phyloP scores from a whole-genome alignment of 2,329 filamentous ascomycete species.

The Kalaharituber pfeilii region DNA sequence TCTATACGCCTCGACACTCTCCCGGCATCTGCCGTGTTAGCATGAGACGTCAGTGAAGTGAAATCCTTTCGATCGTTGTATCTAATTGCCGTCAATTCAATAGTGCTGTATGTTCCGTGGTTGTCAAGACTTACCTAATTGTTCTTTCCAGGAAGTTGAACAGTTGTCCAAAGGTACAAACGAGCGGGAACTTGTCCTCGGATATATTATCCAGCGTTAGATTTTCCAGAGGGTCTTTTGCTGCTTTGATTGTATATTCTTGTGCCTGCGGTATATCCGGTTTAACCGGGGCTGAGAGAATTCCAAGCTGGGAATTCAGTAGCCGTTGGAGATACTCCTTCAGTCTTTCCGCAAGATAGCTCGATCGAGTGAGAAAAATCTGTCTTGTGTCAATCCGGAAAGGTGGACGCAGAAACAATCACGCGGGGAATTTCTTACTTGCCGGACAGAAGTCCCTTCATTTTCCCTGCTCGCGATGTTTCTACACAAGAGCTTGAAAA shows the following conservation, averaged over 20 bases:
- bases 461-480: slow-evolving; percentile 7
- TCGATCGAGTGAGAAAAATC: slow-evolving; percentile 23
- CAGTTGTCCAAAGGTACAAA: slow-evolving; percentile 23
- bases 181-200: slow-evolving; percentile 18
- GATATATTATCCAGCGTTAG: not conserved
- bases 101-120: not conserved
- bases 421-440: not conserved
- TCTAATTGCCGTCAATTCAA: not conserved
- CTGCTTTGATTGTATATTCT: not conserved
- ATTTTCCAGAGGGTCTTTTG: not conserved
- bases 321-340: slow-evolving; percentile 17
- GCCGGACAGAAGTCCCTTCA: not conserved
- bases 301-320: slow-evolving; percentile 14
- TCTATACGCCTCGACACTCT: not conserved
- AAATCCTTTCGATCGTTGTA: not conserved
- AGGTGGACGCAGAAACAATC: not conserved
- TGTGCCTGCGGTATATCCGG: not conserved
- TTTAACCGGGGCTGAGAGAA: not conserved
- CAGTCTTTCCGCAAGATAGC: slow-evolving; percentile 20
- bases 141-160: slow-evolving; percentile 11
- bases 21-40: not conserved
- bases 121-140: not conserved
- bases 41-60: not conserved
- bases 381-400: slow-evolving; percentile 2
- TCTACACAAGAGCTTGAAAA: slow-evolving; percentile 24